Evolutionary conservation across 441 rosid species (phyloP).

Genomic region (Gossypium gossypioides): DNA sequence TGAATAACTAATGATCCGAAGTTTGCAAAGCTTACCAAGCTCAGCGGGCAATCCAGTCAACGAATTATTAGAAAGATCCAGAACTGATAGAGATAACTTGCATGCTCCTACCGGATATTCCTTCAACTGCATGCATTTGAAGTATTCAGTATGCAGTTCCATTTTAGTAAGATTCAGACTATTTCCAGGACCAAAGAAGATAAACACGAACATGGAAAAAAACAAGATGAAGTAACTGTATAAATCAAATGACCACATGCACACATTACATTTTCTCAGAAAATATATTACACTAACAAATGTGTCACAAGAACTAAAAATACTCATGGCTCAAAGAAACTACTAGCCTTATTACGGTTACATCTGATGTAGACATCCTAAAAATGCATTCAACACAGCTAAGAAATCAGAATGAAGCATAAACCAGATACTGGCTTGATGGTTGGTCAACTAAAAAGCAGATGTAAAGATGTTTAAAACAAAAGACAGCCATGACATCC

Average conservation of each 20-base stretch:
- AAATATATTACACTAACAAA: not conserved
- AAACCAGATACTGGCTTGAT: not conserved
- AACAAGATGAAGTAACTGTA: not conserved
- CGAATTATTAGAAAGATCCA: slow-evolving; percentile 90
- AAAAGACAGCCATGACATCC: not conserved
- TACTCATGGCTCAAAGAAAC: not conserved
- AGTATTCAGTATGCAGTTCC: slow-evolving; percentile 15
- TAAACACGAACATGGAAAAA: not conserved
- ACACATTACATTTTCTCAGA: not conserved
- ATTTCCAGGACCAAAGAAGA: not conserved
- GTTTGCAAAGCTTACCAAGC: slow-evolving; percentile 52
- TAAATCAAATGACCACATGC: not conserved
- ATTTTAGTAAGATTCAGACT: not conserved
- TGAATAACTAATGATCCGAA: slow-evolving; percentile 9
- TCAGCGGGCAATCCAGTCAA: slow-evolving; percentile 78
- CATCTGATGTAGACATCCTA: not conserved
- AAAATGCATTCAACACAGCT: not conserved
- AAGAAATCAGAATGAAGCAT: not conserved
- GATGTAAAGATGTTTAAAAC: not conserved
- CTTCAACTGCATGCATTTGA: slow-evolving; percentile 50
- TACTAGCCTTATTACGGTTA: not conserved
- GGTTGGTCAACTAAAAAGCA: not conserved
- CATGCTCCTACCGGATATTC: slow-evolving; percentile 78
- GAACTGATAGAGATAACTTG: slow-evolving; percentile 55
- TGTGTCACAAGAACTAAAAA: not conserved